Evolutionary conservation across 1,284 basidiomycete species (phyloP).

Genomic region (Ustilago shanxiensis): DNA sequence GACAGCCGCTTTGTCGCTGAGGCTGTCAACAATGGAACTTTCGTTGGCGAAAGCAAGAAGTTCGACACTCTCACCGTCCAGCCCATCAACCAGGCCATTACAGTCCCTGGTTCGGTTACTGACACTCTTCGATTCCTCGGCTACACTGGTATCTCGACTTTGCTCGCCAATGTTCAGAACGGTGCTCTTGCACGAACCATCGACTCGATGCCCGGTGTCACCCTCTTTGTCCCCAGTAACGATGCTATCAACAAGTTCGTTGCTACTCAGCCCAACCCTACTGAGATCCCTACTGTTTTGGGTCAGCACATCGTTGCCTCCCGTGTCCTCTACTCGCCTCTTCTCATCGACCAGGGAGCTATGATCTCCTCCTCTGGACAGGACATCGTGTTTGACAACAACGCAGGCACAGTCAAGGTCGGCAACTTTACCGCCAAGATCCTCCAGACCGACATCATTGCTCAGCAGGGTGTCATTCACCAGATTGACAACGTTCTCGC

Average conservation of each 20-base stretch:
- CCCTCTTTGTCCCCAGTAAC: conserved; percentile 58
- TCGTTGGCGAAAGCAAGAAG: conserved; percentile 15
- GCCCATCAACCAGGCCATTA: conserved; percentile 53
- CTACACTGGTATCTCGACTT: conserved; percentile 29
- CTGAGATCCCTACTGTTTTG: conserved; percentile 40
- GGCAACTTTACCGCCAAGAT: conserved; percentile 54
- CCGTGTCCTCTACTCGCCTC: conserved; percentile 55
- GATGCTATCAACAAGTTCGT: conserved; percentile 40
- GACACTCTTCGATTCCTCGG: conserved; percentile 47
- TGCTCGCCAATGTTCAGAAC: conserved; percentile 35
- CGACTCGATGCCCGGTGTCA: conserved; percentile 51
- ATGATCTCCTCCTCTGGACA: conserved; percentile 56
- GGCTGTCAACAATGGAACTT: conserved; percentile 53
- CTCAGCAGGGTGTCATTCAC: conserved; percentile 56
- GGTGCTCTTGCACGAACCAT: conserved; percentile 36
- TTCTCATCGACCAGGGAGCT: conserved; percentile 51
- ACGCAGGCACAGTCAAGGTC: conserved; percentile 46
- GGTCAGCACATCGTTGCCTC: conserved; percentile 56
- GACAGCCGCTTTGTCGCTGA: conserved; percentile 36
- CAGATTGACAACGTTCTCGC: conserved; percentile 56
- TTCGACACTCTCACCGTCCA: conserved; percentile 48
- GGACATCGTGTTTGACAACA: conserved; percentile 54
- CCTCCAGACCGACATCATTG: conserved; percentile 57
- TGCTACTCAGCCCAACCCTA: conserved; percentile 29
- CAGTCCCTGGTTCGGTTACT: conserved; percentile 50